Percentiles rank a stretch among this genome's conserved stretches.
Evolutionary conservation across 768 basidiomycete genomes (phyloP).

Genomic region (Dendrothele bispora): DNA sequence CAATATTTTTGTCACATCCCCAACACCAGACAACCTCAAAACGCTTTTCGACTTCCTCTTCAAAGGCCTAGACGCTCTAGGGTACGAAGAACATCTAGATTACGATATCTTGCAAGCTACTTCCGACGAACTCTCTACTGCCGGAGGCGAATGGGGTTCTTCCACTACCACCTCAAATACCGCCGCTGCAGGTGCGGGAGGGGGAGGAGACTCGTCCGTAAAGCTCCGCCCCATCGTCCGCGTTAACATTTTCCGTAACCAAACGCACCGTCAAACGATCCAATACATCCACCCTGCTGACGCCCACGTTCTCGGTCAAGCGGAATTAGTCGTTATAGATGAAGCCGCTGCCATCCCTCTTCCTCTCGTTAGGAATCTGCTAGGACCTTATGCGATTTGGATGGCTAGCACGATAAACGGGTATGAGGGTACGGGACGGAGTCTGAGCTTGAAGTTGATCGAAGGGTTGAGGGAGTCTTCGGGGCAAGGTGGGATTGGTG

Average conservation of each 20-base stretch:
- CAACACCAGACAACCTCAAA: constrained; percentile 95
- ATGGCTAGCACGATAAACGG: constrained; percentile 99
- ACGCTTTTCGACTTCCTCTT: constrained; percentile 98
- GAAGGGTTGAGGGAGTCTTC: constrained; percentile 93
- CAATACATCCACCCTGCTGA: constrained; percentile 99
- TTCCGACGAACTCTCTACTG: constrained; percentile 72
- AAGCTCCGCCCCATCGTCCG: constrained; percentile 4
- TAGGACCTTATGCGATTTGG: constrained; percentile 98
- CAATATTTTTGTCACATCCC: constrained; percentile 97
- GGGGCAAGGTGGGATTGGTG: constrained; percentile 39
- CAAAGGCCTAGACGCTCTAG: constrained; percentile 91
- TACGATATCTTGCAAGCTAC: constrained; percentile 96
- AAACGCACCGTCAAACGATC: constrained; percentile 1
- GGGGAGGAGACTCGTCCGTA: not conserved
- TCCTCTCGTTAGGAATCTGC: constrained; percentile 90
- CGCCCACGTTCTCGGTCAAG: constrained; percentile 95
- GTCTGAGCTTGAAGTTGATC: constrained; percentile 95
- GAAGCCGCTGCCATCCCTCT: constrained; percentile 98
- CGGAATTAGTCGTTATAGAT: constrained; percentile 96
- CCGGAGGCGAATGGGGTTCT: not conserved
- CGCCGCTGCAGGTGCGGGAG: not conserved
- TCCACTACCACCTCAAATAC: not conserved
- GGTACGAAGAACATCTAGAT: constrained; percentile 96
- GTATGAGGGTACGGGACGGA: constrained; percentile 99
- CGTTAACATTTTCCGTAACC: constrained; percentile 9